Base-by-base conservation (phyloP, 441 rosid genomes). In the Bruguiera hainesii region DNA sequence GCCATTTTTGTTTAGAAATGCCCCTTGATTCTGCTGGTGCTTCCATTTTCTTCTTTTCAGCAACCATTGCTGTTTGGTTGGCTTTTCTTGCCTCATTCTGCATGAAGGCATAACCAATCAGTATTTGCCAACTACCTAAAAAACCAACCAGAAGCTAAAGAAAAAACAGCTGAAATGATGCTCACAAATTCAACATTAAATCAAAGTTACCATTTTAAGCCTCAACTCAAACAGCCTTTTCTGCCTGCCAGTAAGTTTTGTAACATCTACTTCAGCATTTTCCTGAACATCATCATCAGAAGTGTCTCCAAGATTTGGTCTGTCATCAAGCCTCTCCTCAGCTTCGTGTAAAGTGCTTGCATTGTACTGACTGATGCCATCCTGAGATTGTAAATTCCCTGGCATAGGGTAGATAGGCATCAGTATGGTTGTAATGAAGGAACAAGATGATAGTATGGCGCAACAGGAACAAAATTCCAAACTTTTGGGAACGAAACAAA, bases 11-110 rank as follows among this genome's bases (percentile, higher is more conserved):
- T 74, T 95, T 95, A 25, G 98, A 92, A 72, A 92, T 75, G 19
- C 97, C 97, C 77, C 95, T 89, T 6, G 95, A 79, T 81, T 92
- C 95, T 9, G 78, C 57, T 39, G 87, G 94, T 69, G 88, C 87
- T 82, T 95, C 99, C 95, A 84, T 85, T 77, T 80, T 90, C 81
- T 92, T 92, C 89, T 87, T 95, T 71, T 92, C 98, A 74, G 85
- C 78, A 33, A 91, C 87, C 78, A 95, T 91, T 56, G 94, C 96
- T 9, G 82, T 79, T 73, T 95, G 97, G 78, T 95, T 95, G 60
- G 87, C 91, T 79, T 92, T 95, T 79, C 96, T 86, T 42, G 98
- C 99, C 80, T 86, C 89, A 76, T 82, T 85, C 97, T 91, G 73
- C 62, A 66, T 35, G 61, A 53, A 71, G 37, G 57, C 71, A 76